phyloP scores from a whole-genome alignment of 2,329 filamentous ascomycete species.

The Aspergillus sp. region DNA sequence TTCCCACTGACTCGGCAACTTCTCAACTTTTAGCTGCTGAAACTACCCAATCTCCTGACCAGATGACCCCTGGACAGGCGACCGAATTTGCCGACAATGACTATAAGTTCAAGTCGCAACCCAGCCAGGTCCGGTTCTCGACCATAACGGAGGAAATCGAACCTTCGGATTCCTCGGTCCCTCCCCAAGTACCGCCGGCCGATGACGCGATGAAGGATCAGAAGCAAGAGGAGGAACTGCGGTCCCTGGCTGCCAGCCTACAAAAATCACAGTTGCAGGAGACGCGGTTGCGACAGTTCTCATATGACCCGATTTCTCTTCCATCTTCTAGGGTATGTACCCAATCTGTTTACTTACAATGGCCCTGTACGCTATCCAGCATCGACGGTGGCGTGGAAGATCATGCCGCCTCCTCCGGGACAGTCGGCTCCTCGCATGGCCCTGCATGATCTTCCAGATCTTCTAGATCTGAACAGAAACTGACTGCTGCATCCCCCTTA shows the following conservation, averaged over 20 bases:
- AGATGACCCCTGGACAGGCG: conserved; percentile 25
- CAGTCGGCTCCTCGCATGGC: not conserved
- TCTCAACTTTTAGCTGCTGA: conserved; percentile 19
- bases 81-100: conserved; percentile 29
- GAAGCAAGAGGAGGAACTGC: conserved; percentile 63
- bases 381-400: not conserved
- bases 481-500: conserved; percentile 12
- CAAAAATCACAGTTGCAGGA: conserved; percentile 78
- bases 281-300: conserved; percentile 79
- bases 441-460: conserved; percentile 4
- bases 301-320: conserved; percentile 87
- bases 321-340: conserved; percentile 56
- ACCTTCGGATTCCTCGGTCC: conserved; percentile 43
- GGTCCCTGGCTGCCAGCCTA: conserved; percentile 70
- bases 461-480: conserved; percentile 8
- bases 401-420: not conserved
- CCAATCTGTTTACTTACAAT: not conserved
- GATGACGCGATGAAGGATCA: conserved; percentile 26
- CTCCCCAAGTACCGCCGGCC: conserved; percentile 14
- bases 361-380: not conserved
- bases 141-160: conserved; percentile 71
- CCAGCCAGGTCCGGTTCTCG: conserved; percentile 66
- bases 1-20: conserved; percentile 11
- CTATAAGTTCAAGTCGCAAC: conserved; percentile 34
- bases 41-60: conserved; percentile 23